phyloP scores from a whole-genome alignment of 31 red algal genomes.

The Porphyra umbilicalis region DNA sequence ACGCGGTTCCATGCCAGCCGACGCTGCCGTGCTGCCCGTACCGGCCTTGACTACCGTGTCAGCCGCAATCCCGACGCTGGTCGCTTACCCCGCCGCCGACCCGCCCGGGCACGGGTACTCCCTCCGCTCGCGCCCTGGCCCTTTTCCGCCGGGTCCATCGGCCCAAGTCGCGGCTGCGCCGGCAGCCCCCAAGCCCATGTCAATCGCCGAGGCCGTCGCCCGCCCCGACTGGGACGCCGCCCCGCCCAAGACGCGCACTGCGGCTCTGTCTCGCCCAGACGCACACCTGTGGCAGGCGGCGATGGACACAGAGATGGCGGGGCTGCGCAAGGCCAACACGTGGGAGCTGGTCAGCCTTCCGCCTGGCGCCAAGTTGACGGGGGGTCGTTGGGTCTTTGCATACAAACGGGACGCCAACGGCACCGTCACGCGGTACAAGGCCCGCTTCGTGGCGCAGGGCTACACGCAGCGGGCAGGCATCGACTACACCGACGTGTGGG shows the following conservation, averaged over 20 bases:
- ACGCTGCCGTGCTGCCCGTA: too few relatives aligned
- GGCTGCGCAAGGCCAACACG: background rate
- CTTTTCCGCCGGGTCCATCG: too few relatives aligned
- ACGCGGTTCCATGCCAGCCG: too few relatives aligned
- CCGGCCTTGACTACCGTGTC: too few relatives aligned
- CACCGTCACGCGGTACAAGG: background rate
- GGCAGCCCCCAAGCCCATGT: background rate
- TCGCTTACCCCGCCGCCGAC: too few relatives aligned
- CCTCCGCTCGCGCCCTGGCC: too few relatives aligned
- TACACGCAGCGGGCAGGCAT: too few relatives aligned
- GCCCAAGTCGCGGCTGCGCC: too few relatives aligned
- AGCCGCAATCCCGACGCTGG: too few relatives aligned
- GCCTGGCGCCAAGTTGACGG: background rate
- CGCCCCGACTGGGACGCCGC: background rate
- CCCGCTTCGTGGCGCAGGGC: background rate
- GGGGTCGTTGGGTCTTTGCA: constrained; percentile 10
- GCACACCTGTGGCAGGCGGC: background rate
- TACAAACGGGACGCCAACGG: background rate
- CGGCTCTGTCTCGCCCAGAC: constrained; percentile 2
- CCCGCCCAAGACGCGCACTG: background rate
- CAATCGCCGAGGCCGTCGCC: background rate
- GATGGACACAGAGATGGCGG: constrained; percentile 6
- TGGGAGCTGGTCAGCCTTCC: constrained; percentile 4
- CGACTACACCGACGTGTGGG: too few relatives aligned
- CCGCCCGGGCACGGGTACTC: too few relatives aligned